Evolutionary conservation across 208 protist genomes (phyloP).

Genomic region (Naegleria lovaniensis): DNA sequence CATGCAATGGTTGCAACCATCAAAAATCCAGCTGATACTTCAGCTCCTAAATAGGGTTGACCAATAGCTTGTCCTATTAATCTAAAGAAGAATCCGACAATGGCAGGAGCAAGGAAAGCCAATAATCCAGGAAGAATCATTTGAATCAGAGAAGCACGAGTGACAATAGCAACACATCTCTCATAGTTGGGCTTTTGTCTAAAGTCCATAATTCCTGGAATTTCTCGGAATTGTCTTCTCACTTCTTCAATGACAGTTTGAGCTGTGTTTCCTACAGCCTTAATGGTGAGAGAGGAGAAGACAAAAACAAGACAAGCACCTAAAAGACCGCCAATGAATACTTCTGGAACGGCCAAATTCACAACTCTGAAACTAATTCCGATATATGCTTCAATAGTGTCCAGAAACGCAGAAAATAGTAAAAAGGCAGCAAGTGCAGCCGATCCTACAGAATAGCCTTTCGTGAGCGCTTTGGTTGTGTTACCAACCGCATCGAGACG

Average conservation of each 20-base stretch:
- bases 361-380: slow-evolving; percentile 38
- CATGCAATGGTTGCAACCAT: slow-evolving; percentile 36
- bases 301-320: slow-evolving; percentile 63
- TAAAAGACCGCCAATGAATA: slow-evolving; percentile 62
- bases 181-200: slow-evolving; percentile 52
- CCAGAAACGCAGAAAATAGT: slow-evolving; percentile 63
- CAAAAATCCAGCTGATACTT: slow-evolving; percentile 33
- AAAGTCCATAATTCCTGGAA: neutral
- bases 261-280: slow-evolving; percentile 55
- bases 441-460: slow-evolving; percentile 67
- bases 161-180: slow-evolving; percentile 61
- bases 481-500: slow-evolving; percentile 69
- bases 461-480: slow-evolving; percentile 68
- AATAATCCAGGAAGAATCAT: slow-evolving; percentile 64
- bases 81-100: slow-evolving; percentile 35
- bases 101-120: slow-evolving; percentile 20
- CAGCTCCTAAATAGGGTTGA: slow-evolving; percentile 26
- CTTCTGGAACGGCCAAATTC: slow-evolving; percentile 46
- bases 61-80: neutral
- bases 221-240: slow-evolving; percentile 56
- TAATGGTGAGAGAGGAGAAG: slow-evolving; percentile 64
- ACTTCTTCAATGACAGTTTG: slow-evolving; percentile 59
- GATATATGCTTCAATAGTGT: slow-evolving; percentile 19
- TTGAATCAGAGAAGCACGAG: slow-evolving; percentile 52
- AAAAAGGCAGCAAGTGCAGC: slow-evolving; percentile 60